Conservation (phyloP, 805 yeast genomes). For the Kockiozyma suomiensis region DNA sequence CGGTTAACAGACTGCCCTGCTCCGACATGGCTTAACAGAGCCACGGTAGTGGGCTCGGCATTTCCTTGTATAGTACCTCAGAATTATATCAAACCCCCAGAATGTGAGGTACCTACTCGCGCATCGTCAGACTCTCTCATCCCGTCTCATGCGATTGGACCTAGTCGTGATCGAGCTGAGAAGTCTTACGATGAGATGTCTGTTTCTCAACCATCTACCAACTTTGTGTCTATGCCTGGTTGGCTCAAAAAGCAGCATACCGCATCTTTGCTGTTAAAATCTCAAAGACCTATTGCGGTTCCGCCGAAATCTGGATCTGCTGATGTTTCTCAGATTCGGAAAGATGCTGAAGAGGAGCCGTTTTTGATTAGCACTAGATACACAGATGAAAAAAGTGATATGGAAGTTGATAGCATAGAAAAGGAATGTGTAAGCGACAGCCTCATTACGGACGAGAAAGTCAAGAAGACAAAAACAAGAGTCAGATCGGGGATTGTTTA, state of each 20-base stretch:
- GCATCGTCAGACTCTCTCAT: conserved; percentile 1
- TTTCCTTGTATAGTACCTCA: conserved; percentile 31
- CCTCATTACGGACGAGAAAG: not conserved
- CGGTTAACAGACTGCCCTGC: conserved; percentile 25
- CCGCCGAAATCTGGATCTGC: too few species aligned
- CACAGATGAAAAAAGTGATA: conserved; percentile 8
- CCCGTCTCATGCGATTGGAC: not conserved
- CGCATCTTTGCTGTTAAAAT: not conserved
- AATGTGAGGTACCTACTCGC: conserved; percentile 10
- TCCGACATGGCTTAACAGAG: conserved; percentile 33
- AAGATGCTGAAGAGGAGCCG: conserved; percentile 5
- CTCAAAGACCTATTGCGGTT: not conserved
- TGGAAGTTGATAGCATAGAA: conserved; percentile 6
- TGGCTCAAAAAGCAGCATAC: not conserved
- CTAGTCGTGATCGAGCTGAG: not conserved
- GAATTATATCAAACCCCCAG: conserved; percentile 24
- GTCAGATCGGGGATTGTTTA: not conserved
- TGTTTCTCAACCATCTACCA: not conserved
- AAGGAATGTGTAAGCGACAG: not conserved
- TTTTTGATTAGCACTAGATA: conserved; percentile 22
- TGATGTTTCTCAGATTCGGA: not conserved
- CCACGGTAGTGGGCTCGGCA: conserved; percentile 26
- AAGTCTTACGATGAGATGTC: conserved; percentile 17
- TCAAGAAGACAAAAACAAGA: not conserved
- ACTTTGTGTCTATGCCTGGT: not conserved